Evolutionary conservation across 1,284 basidiomycete species (phyloP), one percentile per base, ranked within the genome.

Genomic region (Kalmanozyma brasiliensis): DNA sequence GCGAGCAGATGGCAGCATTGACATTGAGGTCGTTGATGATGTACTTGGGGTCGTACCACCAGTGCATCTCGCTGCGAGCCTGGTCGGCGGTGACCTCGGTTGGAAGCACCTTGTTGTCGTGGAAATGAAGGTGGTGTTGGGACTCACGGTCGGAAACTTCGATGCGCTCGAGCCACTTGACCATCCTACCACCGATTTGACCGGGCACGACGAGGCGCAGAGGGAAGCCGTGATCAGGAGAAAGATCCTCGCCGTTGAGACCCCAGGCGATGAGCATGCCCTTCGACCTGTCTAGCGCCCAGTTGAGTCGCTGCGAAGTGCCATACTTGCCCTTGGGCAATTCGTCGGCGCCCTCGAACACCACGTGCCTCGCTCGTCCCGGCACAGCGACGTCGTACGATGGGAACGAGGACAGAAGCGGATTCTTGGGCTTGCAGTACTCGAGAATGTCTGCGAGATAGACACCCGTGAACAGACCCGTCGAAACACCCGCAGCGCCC

Each of bases 291-390:
- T 85, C 84, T 32, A 80, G 65, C 22, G 86, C 86, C 86, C 87
- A 87, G 30, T 82, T 84, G 20, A 88, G 77, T 29, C 83, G 80
- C 73, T 88, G 87, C 19, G 85, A 86, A 8, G 88, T 89, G 17
- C 88, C 88, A 64, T 89, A 90, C 8, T 86, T 86, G n/a, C 88
- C 88, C 38, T 89, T 86, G 9, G 89, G 88, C 16, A 89, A 83
- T 44, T 83, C 77, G 64, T 90, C 89, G 8, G 78, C 84, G 0
- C 89, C 88, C 77, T 90, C 89, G 60, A 90, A 89, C 17, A 88
- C 79, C 57, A 89, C 87, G 58, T 89, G 86, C 57, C 85, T 85
- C 0, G 83, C 87, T 81, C 59, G 77, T 1, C 72, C 76, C 19
- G 73, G 76, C 9, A 68, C 73, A 10, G 62, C 59, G 35, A 63